Evolutionary conservation across 2,329 filamentous ascomycete species (phyloP), one percentile per base, ranked within the genome.

Genomic region (Elsinoe ampelina): DNA sequence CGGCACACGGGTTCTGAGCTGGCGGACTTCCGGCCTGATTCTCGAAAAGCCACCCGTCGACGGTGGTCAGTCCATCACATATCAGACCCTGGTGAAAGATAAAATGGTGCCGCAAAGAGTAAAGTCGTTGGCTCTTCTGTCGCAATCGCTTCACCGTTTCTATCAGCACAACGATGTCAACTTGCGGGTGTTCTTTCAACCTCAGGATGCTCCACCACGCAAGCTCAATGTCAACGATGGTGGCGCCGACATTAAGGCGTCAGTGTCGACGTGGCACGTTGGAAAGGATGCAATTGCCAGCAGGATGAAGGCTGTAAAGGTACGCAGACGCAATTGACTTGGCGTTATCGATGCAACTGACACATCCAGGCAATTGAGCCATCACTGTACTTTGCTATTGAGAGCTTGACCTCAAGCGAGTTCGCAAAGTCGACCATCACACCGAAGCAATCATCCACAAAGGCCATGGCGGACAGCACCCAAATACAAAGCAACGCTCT

Each of bases 1-100:
- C 61, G 83, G 88, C 26, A 79, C 89, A 20, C 83, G 88, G 48
- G 77, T 95, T 36, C 79, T 95, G 11, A 88, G 86, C 68, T 92
- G 85, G 80, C 82, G 95, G 63, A 86, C 88, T 3, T 86, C 89
- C 55, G 83, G 86, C 61, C 84, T 92, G 68, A 81, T 95, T 58
- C 73, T 87, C 30, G 80, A 96, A 54, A 79, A 83, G 54, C 86
- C 92, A n/a, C 93, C 92, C 3, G 76, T 95, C 55, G 93, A 96
- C 59, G 88, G 89, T 45, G 85, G 87, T 52, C 82, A 84, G 47
- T 87, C 89, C 1, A 78, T 85, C 2, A 84, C 91, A 63, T 98
- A 97, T 71, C 86, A 82, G 64, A 83, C 82, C 54, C 80, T 97
- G 19, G 83, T 95, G 30, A 85, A 84, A 19, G 80, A 80, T 32